These are phyloP conservation scores for Pyrenopolyporus hunteri DNA, from an alignment of 495 filamentous ascomycete genomes.

Conservation along the genomic window DNA sequence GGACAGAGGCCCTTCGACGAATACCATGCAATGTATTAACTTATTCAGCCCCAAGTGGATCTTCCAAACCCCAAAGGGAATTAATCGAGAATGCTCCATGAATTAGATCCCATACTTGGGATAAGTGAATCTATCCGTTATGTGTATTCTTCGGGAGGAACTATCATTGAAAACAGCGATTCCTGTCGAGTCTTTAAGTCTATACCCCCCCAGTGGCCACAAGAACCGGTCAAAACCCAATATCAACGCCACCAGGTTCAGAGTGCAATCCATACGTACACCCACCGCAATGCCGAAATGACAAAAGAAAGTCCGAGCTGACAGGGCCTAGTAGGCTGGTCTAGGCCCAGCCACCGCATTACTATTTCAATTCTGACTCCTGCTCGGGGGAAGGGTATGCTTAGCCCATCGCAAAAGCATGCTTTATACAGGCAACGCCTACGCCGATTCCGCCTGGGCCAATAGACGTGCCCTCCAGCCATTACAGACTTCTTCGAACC, in stretches of 20 bases:
- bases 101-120: background rate
- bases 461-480: conserved; percentile 57
- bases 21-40: background rate
- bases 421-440: background rate
- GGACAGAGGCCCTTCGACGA: conserved; percentile 5
- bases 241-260: conserved; percentile 26
- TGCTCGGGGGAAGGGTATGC: background rate
- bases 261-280: conserved; percentile 23
- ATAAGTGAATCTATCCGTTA: background rate
- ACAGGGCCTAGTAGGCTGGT: too few relatives aligned
- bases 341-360: conserved; percentile 4
- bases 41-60: too few relatives aligned
- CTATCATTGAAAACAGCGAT: background rate
- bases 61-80: too few relatives aligned
- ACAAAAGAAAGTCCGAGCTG: conserved; percentile 14
- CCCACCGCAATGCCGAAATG: conserved; percentile 29
- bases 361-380: background rate
- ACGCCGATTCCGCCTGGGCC: conserved; percentile 52
- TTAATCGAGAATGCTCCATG: background rate
- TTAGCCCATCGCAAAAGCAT: background rate
- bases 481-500: conserved; percentile 87
- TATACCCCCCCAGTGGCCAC: conserved; percentile 20
- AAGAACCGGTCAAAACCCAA: conserved; percentile 12
- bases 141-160: conserved; percentile 10
- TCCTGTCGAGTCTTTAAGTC: conserved; percentile 24